phyloP scores from a whole-genome alignment of 306 rosid species.

The Corylus americana region DNA sequence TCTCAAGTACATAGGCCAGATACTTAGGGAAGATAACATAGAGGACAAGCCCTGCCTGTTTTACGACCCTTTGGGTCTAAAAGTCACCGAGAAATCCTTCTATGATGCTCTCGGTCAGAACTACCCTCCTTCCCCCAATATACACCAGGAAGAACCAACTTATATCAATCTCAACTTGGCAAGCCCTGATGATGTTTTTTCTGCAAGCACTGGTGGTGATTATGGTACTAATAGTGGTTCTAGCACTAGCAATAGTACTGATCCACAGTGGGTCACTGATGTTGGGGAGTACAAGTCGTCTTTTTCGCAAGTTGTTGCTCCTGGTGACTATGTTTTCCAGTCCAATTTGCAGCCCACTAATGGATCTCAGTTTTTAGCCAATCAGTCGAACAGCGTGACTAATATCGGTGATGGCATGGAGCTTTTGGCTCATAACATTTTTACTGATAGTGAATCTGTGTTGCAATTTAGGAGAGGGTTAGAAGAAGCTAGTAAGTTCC shows the following conservation, averaged over 20 bases:
- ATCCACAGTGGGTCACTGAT: background rate
- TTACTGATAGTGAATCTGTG: background rate
- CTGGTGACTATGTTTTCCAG: background rate
- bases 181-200: slow-evolving; percentile 18
- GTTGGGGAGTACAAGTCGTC: background rate
- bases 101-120: background rate
- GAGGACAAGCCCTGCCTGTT: background rate
- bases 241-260: background rate
- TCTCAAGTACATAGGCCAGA: background rate
- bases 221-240: background rate
- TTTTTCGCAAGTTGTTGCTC: background rate
- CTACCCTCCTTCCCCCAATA: background rate
- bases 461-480: background rate
- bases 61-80: background rate
- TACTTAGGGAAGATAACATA: slow-evolving; percentile 14
- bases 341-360: background rate
- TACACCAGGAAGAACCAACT: no score
- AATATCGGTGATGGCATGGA: background rate
- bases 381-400: background rate
- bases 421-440: background rate
- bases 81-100: slow-evolving; percentile 8
- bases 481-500: background rate
- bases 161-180: background rate
- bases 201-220: slow-evolving; percentile 19
- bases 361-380: background rate